Conservation (phyloP, 192 early-diverging fungal species). For the Coemansia sp. region DNA sequence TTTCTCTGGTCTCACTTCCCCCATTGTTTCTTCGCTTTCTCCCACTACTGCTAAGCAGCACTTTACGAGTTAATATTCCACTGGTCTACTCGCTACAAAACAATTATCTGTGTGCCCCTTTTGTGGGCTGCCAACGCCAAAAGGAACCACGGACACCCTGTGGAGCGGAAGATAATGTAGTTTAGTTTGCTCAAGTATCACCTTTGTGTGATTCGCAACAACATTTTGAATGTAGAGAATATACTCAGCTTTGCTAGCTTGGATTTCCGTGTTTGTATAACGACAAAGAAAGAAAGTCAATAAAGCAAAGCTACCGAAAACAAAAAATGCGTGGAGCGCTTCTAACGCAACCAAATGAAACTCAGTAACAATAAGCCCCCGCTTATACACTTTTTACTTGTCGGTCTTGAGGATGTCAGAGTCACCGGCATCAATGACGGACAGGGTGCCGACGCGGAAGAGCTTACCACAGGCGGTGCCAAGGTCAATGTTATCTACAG, state of each 20-base stretch:
- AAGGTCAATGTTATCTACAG: slow-evolving; percentile 98
- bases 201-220: too few relatives aligned
- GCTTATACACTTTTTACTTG: slow-evolving; percentile 17
- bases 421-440: slow-evolving; percentile 98
- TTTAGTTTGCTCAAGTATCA: too few relatives aligned
- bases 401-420: slow-evolving; percentile 78
- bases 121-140: too few relatives aligned
- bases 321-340: slow-evolving; percentile 2
- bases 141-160: too few relatives aligned
- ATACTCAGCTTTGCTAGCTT: neutral
- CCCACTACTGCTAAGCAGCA: neutral
- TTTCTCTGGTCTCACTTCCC: neutral
- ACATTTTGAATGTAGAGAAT: too few relatives aligned
- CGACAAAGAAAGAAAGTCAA: neutral
- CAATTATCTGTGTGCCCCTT: too few relatives aligned
- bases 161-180: too few relatives aligned
- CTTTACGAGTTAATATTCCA: neutral
- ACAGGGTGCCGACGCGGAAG: slow-evolving; percentile 93
- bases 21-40: neutral
- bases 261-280: neutral
- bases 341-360: neutral
- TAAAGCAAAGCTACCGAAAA: slow-evolving; percentile 9
- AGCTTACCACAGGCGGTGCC: slow-evolving; percentile 99
- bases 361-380: neutral
- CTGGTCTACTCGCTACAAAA: too few relatives aligned